Percentiles rank a stretch among this genome's conserved stretches.
Conservation (phyloP, 1,284 basidiomycete species). For the Rhizoctonia solani region DNA sequence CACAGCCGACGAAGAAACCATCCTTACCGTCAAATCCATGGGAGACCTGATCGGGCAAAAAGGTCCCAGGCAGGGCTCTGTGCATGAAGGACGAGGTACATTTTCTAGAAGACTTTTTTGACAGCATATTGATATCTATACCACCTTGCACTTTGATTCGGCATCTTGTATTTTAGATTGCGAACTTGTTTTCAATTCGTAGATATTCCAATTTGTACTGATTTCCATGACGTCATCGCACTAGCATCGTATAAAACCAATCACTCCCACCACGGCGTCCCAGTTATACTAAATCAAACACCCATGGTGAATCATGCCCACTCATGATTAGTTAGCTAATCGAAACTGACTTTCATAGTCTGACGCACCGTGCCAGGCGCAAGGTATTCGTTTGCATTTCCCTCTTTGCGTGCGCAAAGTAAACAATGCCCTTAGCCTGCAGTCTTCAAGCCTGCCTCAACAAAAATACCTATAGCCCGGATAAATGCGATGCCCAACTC, state of each 20-base stretch:
- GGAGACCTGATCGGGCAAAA: slow-evolving; percentile 18
- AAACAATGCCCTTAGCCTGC: slow-evolving; percentile 15
- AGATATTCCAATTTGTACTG: background rate
- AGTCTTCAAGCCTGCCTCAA: slow-evolving; percentile 34
- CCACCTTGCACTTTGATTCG: background rate
- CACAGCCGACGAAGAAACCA: slow-evolving; percentile 27
- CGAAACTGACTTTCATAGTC: background rate
- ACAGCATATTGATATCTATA: background rate
- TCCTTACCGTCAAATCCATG: slow-evolving; percentile 29
- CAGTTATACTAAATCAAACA: too few species aligned
- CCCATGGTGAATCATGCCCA: background rate
- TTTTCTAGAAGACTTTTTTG: slow-evolving; percentile 5
- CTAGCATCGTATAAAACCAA: too few species aligned
- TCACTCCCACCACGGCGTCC: too few species aligned
- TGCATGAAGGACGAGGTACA: background rate
- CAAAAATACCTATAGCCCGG: slow-evolving; percentile 36
- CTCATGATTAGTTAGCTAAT: background rate
- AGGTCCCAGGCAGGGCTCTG: background rate
- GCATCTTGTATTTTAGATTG: too few species aligned
- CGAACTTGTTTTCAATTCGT: too few species aligned
- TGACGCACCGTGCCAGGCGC: slow-evolving; percentile 30
- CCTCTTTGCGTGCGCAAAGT: background rate
- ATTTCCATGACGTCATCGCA: background rate
- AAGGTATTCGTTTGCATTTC: slow-evolving; percentile 6
- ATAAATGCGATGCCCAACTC: slow-evolving; percentile 36